Percentiles rank a stretch among this genome's conserved stretches.
Evolutionary conservation across 345 rosid species (phyloP).

Genomic region (Citrus reticulata): DNA sequence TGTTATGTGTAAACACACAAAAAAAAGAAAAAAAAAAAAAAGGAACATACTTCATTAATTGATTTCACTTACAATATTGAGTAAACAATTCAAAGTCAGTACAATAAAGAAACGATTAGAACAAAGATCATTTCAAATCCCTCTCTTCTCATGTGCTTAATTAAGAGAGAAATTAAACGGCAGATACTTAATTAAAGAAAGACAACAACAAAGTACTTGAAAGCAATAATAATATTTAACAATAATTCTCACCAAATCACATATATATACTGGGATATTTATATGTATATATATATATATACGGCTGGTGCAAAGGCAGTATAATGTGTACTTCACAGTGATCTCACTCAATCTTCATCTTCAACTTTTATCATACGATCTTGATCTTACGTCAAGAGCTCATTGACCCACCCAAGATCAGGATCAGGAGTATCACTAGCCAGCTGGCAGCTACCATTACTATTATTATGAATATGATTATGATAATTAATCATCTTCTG

Average conservation of each 20-base stretch:
- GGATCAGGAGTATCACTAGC: conserved; percentile 38
- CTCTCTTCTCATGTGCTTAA: not conserved
- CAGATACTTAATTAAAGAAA: not conserved
- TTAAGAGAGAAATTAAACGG: not conserved
- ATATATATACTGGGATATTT: not conserved
- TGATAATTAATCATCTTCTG: too few species aligned
- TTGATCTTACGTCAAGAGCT: conserved; percentile 58
- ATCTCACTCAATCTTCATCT: conserved; percentile 6
- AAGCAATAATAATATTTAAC: not conserved
- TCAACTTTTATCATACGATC: not conserved
- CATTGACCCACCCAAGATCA: conserved; percentile 94
- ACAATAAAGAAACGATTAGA: not conserved
- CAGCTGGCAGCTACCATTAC: too few species aligned
- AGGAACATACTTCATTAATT: not conserved
- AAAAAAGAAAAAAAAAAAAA: not conserved
- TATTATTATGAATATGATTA: too few species aligned
- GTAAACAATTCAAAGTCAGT: not conserved
- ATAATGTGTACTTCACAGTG: conserved; percentile 9
- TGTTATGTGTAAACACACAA: not conserved
- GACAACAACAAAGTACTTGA: conserved; percentile 2
- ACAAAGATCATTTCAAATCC: not conserved
- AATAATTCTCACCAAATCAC: conserved; percentile 21
- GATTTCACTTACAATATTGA: not conserved
- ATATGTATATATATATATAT: not conserved
- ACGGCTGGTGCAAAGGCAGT: conserved; percentile 16